Evolutionary conservation across 2,329 filamentous ascomycete species (phyloP), one percentile per base, ranked within the genome.

Genomic region (Periconia digitata): DNA sequence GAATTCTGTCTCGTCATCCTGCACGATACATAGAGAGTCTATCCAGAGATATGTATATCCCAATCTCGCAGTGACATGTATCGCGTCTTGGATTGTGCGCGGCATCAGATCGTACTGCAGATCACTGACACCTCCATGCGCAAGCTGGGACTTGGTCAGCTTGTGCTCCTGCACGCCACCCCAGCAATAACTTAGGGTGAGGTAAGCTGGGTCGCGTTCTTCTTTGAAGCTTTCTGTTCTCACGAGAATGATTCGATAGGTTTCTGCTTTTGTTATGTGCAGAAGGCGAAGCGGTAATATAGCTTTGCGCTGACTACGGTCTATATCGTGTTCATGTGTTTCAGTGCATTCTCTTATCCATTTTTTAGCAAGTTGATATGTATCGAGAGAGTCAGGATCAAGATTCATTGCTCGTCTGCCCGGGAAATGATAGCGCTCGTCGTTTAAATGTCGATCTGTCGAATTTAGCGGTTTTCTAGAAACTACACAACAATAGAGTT

Each of bases 21-120:
- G 46, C 10, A 49, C 35, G 17, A 49, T 49, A 36, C 46, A 49
- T 8, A 49, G 36, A 18, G 40, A 39, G 24, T 49, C 41, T 8
- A 49, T 27, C 46, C 46, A 49, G 13, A 43, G 18, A 17, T 37
- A 24, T 15, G 20, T 13, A 27, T 6, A 23, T 2, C 48, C 48
- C 13, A 56, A 23, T 36, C 40, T 41, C 2, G 17, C 41, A 4
- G 50, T 41, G 5, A 43, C 21, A 6, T 40, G 40, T 7, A 58
- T 58, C 12, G 55, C 53, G 18, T 58, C 49, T 34, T 51, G 47
- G 16, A 58, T 40, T 10, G 49, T 56, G 32, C 43, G 35, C 8
- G 55, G 55, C 5, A 58, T 22, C 15, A 13, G 17, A 3, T 40
- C 22, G 23, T 46, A 49, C 6, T 34, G 32, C n/a, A 53, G 49